phyloP scores from a whole-genome alignment of 192 early-diverging fungal genomes.

The Irineochytrium annulatum region DNA sequence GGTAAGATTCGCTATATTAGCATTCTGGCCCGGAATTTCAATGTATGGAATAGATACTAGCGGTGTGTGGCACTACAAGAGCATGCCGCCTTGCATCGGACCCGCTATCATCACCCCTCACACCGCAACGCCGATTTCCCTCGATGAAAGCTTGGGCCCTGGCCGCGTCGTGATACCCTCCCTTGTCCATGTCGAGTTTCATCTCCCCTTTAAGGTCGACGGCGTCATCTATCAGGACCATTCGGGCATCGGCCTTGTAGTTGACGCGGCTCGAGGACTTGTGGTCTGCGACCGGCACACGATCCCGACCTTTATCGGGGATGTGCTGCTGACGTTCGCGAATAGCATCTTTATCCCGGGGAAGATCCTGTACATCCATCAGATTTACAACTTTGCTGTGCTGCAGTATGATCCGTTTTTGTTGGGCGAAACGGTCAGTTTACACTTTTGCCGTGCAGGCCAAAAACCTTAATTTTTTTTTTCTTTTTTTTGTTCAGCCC shows the following conservation, averaged over 20 bases:
- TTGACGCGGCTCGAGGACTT: slow-evolving; percentile 66
- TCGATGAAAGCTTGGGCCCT: slow-evolving; percentile 66
- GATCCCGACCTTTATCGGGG: slow-evolving; percentile 72
- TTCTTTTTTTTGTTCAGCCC: neutral
- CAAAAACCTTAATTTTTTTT: neutral
- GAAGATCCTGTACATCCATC: slow-evolving; percentile 74
- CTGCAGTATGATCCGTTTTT: slow-evolving; percentile 72
- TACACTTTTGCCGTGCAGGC: neutral
- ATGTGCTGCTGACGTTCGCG: slow-evolving; percentile 78
- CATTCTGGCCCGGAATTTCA: neutral
- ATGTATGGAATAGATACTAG: slow-evolving; percentile 37
- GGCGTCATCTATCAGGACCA: slow-evolving; percentile 49
- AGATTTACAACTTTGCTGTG: slow-evolving; percentile 79
- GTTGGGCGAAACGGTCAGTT: slow-evolving; percentile 59
- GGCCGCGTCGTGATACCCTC: slow-evolving; percentile 67
- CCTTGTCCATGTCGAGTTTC: slow-evolving; percentile 76
- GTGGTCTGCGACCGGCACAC: slow-evolving; percentile 75
- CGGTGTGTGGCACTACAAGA: slow-evolving; percentile 73
- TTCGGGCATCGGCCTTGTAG: slow-evolving; percentile 44
- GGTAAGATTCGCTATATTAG: slow-evolving; percentile 11
- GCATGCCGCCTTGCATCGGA: slow-evolving; percentile 55
- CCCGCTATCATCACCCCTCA: slow-evolving; percentile 55
- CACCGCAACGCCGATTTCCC: slow-evolving; percentile 63
- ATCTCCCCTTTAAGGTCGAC: slow-evolving; percentile 59
- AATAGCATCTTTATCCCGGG: slow-evolving; percentile 81